Evolutionary conservation across 176 grass and related monocot genomes (phyloP).

Genomic region (Raddia distichophylla): DNA sequence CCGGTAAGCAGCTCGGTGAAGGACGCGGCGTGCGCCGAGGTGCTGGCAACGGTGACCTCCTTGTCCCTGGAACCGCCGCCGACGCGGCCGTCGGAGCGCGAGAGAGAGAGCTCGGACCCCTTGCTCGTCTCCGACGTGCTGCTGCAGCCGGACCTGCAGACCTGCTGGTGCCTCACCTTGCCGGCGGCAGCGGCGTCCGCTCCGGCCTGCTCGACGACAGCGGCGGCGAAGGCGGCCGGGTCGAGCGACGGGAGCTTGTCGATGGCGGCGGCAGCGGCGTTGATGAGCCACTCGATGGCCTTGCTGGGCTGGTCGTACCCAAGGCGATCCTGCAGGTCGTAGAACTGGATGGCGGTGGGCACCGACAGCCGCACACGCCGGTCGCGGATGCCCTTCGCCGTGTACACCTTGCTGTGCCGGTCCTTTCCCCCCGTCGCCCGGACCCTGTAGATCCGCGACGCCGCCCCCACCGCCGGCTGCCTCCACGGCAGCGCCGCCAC

Average conservation of each 20-base stretch:
- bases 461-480: constrained; percentile 33
- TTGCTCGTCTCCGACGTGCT: constrained; percentile 90
- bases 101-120: constrained; percentile 73
- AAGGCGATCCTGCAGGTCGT: constrained; percentile 88
- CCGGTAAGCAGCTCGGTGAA: constrained; percentile 86
- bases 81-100: constrained; percentile 62
- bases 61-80: constrained; percentile 48
- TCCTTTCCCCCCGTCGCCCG: constrained; percentile 61
- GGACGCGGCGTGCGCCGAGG: constrained; percentile 47
- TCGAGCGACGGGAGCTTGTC: constrained; percentile 67
- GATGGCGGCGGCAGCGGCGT: constrained; percentile 71
- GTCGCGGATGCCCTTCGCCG: constrained; percentile 83
- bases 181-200: constrained; percentile 34
- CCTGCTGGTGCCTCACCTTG: constrained; percentile 44
- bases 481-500: constrained; percentile 10
- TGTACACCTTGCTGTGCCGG: constrained; percentile 93
- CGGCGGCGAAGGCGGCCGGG: constrained; percentile 38
- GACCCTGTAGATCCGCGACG: constrained; percentile 79
- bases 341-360: constrained; percentile 88
- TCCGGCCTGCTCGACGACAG: constrained; percentile 22
- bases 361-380: constrained; percentile 81
- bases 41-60: constrained; percentile 57
- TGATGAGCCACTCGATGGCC: constrained; percentile 89
- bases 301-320: constrained; percentile 91
- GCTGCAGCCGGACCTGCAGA: constrained; percentile 64